A percentile compares a stretch with the other conserved stretches of the same genome.
Conservation (phyloP, 306 rosid species). For the Astragalus glycyphyllos region DNA sequence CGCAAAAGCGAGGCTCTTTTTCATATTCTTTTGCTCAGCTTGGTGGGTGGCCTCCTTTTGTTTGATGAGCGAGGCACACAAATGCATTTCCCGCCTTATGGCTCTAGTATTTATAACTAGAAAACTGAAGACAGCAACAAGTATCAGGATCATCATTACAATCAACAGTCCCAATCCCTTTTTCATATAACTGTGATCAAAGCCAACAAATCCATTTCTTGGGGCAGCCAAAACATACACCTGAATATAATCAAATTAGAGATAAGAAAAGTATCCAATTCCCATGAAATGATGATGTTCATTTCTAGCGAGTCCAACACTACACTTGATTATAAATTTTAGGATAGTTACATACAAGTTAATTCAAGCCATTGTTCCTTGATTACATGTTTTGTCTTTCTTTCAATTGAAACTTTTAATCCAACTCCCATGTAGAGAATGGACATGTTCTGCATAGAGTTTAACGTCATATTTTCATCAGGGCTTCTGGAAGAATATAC, state of each 20-base stretch:
- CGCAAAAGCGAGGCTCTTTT: slow-evolving; percentile 69
- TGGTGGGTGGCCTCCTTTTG: slow-evolving; percentile 75
- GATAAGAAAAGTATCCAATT: background rate
- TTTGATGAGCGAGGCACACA: slow-evolving; percentile 59
- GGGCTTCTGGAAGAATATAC: no score
- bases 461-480: no score
- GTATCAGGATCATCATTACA: slow-evolving; percentile 36
- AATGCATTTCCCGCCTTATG: slow-evolving; percentile 55
- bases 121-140: slow-evolving; percentile 40
- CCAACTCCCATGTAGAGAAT: no score
- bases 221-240: slow-evolving; percentile 54
- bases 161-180: slow-evolving; percentile 45
- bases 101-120: slow-evolving; percentile 39
- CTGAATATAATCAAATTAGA: slow-evolving; percentile 49
- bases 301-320: background rate
- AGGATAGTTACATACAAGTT: no score
- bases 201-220: slow-evolving; percentile 38
- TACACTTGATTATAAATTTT: no score
- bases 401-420: no score
- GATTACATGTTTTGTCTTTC: no score
- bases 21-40: slow-evolving; percentile 72
- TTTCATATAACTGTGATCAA: slow-evolving; percentile 38
- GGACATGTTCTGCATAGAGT: no score
- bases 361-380: no score
- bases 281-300: background rate